These are phyloP conservation scores for Eucalyptus grandis DNA, from an alignment of 345 rosid species.

Conservation along the genomic window DNA sequence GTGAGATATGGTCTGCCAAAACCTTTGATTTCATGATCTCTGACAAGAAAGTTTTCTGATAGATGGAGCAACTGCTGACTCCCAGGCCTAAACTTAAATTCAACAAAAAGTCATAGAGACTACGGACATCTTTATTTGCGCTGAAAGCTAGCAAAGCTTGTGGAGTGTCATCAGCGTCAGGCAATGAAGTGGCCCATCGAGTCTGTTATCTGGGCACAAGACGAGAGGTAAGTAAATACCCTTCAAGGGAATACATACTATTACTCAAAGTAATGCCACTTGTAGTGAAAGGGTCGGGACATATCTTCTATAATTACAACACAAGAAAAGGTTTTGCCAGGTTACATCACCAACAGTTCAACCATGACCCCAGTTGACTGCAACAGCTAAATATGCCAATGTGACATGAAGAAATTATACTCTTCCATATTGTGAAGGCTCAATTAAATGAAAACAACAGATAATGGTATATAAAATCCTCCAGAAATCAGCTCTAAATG, in stretches of 20 bases:
- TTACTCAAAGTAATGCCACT: not conserved
- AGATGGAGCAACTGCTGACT: not conserved
- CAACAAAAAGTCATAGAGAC: constrained; percentile 62
- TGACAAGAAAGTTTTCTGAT: not conserved
- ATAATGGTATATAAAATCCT: not conserved
- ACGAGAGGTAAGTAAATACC: not conserved
- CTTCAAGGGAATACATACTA: not conserved
- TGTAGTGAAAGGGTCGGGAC: not conserved
- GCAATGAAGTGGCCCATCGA: constrained; percentile 27
- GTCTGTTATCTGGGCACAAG: constrained; percentile 20
- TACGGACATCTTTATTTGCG: constrained; percentile 46
- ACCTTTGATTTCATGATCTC: not conserved
- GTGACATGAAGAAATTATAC: not conserved
- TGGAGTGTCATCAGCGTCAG: constrained; percentile 63
- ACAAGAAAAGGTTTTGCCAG: not conserved
- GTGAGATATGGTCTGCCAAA: constrained; percentile 31
- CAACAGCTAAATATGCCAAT: not conserved
- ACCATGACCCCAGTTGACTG: not conserved
- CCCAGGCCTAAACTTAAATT: constrained; percentile 22
- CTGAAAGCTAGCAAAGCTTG: constrained; percentile 66
- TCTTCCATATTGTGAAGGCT: not conserved
- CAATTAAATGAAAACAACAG: not conserved
- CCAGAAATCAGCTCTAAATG: not conserved
- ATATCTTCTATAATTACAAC: not conserved
- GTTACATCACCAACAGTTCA: not conserved